Percentiles rank a stretch among this genome's conserved stretches.
Evolutionary conservation across 345 rosid genomes (phyloP).

Genomic region (Trapa bicornis): DNA sequence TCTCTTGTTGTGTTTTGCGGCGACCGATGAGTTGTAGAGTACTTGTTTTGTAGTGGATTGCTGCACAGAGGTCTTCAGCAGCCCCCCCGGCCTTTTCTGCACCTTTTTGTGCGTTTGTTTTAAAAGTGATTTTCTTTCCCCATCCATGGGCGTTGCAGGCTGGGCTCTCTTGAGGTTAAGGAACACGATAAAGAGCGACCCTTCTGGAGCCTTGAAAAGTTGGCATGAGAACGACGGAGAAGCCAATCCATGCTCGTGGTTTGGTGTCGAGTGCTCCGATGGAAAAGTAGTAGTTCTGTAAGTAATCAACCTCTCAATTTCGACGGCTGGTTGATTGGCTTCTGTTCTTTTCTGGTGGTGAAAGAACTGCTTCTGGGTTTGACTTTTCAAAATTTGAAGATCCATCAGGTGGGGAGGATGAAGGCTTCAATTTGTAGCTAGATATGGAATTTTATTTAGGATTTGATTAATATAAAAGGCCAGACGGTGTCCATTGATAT

Average conservation of each 20-base stretch:
- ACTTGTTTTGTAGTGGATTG: no score
- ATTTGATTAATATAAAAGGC: not conserved
- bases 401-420: not conserved
- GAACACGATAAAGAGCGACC: slow-evolving; percentile 30
- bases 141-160: slow-evolving; percentile 17
- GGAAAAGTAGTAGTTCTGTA: slow-evolving; percentile 37
- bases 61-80: no score
- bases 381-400: not conserved
- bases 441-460: not conserved
- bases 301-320: slow-evolving; percentile 9
- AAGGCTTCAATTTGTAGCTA: not conserved
- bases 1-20: no score
- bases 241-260: slow-evolving; percentile 41
- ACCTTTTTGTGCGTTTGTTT: not conserved
- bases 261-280: slow-evolving; percentile 34
- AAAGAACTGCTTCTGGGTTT: not conserved
- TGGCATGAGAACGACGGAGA: slow-evolving; percentile 27
- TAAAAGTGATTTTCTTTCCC: no score
- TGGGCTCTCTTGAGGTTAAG: slow-evolving; percentile 29
- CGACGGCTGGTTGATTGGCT: no score
- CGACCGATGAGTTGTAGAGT: no score
- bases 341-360: no score
- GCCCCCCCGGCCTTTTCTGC: no score
- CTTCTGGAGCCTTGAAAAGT: slow-evolving; percentile 33
- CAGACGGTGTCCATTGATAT: not conserved